phyloP scores from a whole-genome alignment of 768 basidiomycete genomes.

The Russula griseocarnosa region DNA sequence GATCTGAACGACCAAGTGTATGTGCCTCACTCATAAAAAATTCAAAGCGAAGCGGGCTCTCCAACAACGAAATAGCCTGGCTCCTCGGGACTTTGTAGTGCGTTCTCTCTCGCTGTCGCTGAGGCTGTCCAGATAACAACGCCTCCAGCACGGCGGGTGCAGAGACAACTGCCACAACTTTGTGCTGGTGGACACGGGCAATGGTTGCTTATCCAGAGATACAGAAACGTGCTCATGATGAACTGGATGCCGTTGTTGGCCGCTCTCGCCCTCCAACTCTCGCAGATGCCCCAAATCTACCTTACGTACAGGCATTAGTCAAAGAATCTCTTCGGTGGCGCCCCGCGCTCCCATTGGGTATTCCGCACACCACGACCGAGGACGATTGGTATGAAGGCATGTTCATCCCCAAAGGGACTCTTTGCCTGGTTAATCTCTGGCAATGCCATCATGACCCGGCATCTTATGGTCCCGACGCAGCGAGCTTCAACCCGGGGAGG shows the following conservation, averaged over 20 bases:
- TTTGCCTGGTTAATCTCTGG: constrained; percentile 33
- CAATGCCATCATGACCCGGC: constrained; percentile 10
- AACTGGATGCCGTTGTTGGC: constrained; percentile 15
- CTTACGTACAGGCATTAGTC: constrained; percentile 11
- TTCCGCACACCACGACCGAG: constrained; percentile 19
- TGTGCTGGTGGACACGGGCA: constrained; percentile 20
- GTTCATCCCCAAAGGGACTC: constrained; percentile 37
- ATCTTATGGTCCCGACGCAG: constrained; percentile 24
- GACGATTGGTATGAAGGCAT: constrained; percentile 33
- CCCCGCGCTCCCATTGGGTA: neutral
- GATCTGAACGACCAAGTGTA: constrained; percentile 9
- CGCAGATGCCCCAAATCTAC: constrained; percentile 2
- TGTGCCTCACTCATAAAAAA: constrained; percentile 16
- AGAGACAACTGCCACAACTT: constrained; percentile 16
- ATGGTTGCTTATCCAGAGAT: constrained; percentile 25
- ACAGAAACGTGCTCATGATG: constrained; percentile 17
- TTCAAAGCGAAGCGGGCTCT: constrained; percentile 13
- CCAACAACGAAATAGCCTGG: constrained; percentile 25
- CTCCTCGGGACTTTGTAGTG: constrained; percentile 23
- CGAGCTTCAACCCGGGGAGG: constrained; percentile 28
- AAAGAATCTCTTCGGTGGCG: constrained; percentile 21
- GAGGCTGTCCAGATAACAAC: neutral
- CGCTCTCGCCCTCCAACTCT: constrained; percentile 8
- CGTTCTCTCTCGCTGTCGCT: neutral
- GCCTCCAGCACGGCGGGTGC: neutral